Evolutionary conservation across 495 filamentous ascomycete species (phyloP).

Genomic region (Penicillium samsonianum): DNA sequence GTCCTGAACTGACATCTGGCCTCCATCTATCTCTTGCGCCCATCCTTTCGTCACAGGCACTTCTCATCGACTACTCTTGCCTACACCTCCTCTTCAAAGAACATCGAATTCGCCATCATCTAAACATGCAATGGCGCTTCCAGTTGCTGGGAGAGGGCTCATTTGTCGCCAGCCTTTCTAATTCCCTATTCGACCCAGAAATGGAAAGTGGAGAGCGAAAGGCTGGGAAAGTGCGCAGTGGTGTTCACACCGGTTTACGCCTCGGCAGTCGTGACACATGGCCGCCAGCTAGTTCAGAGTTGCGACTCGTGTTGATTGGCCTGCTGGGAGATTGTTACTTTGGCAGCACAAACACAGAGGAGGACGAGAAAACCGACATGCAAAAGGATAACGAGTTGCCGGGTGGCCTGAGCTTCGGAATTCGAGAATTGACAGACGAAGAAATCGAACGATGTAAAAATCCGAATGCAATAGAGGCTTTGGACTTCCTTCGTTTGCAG

Average conservation of each 20-base stretch:
- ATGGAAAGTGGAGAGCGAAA: conserved; percentile 75
- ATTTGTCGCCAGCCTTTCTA: conserved; percentile 74
- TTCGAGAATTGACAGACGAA: conserved; percentile 73
- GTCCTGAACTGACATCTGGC: conserved; percentile 69
- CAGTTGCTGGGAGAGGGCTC: conserved; percentile 83
- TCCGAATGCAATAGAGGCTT: conserved; percentile 74
- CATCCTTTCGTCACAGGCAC: conserved; percentile 70
- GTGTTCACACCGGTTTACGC: conserved; percentile 76
- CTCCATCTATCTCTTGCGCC: conserved; percentile 76
- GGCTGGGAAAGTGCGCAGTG: conserved; percentile 64
- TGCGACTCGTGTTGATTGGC: conserved; percentile 84
- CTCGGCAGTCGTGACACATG: conserved; percentile 75
- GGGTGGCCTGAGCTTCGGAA: conserved; percentile 80
- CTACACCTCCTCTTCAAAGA: conserved; percentile 78
- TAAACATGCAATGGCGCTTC: conserved; percentile 74
- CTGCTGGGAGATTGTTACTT: conserved; percentile 75
- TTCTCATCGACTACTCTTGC: conserved; percentile 72
- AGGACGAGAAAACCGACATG: conserved; percentile 23
- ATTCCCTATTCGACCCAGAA: conserved; percentile 86
- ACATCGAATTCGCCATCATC: conserved; percentile 72
- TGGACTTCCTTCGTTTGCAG: conserved; percentile 86
- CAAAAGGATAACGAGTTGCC: conserved; percentile 60
- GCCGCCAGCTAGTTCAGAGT: conserved; percentile 91
- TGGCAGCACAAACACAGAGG: conserved; percentile 25
- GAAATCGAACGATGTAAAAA: conserved; percentile 81